Evolutionary conservation across 495 filamentous ascomycete genomes (phyloP).

Genomic region (Hypoxylon rickii): DNA sequence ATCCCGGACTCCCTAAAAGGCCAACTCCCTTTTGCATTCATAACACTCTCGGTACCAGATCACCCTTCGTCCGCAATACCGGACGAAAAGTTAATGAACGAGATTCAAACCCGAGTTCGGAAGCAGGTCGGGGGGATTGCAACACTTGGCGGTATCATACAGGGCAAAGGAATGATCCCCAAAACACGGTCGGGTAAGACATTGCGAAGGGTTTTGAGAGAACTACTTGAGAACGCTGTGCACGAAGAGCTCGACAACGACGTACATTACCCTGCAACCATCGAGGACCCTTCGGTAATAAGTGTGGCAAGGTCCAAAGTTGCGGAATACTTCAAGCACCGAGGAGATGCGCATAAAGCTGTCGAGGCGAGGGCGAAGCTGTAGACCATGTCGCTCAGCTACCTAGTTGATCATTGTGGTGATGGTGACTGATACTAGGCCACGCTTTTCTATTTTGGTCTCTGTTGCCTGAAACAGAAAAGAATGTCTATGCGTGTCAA

Average conservation of each 20-base stretch:
- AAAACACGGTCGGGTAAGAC: constrained; percentile 91
- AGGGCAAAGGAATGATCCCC: constrained; percentile 86
- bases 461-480: too few relatives aligned
- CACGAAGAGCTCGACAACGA: constrained; percentile 54
- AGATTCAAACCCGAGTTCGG: constrained; percentile 71
- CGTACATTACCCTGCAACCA: constrained; percentile 57
- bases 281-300: constrained; percentile 58
- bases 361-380: constrained; percentile 64
- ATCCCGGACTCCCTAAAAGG: constrained; percentile 87
- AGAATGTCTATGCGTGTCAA: too few relatives aligned
- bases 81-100: constrained; percentile 48
- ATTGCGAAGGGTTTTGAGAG: constrained; percentile 75
- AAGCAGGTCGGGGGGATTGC: constrained; percentile 88
- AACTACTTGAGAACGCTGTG: constrained; percentile 73
- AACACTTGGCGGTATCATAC: constrained; percentile 79
- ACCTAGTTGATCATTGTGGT: background rate
- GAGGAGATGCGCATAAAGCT: constrained; percentile 52
- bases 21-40: constrained; percentile 87
- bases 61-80: constrained; percentile 53
- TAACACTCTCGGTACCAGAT: constrained; percentile 59
- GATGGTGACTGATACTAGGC: too few relatives aligned
- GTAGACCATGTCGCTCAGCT: constrained; percentile 31
- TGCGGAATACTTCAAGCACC: constrained; percentile 53
- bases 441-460: background rate
- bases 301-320: constrained; percentile 54